Percentiles rank a stretch among this genome's conserved stretches.
These are phyloP conservation scores for Yarrowia sp. DNA, from an alignment of 805 yeast genomes.

Conservation along the genomic window DNA sequence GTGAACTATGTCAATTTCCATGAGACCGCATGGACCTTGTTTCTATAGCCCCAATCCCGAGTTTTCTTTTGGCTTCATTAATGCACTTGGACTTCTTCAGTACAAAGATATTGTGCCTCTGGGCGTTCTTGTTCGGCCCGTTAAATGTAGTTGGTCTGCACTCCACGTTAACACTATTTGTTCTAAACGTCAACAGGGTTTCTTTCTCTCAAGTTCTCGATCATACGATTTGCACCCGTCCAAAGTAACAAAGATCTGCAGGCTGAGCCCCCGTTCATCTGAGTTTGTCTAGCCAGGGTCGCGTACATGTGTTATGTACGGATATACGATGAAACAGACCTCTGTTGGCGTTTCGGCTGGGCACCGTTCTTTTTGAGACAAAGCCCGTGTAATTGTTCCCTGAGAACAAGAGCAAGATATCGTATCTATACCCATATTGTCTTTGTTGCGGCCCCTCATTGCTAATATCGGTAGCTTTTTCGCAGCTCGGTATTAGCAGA, in stretches of 20 bases:
- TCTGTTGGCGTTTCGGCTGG: not conserved
- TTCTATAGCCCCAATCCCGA: not conserved
- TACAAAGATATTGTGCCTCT: not conserved
- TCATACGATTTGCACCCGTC: slow-evolving; percentile 4
- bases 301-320: not conserved
- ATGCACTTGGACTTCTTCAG: not conserved
- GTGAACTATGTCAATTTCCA: too few species aligned
- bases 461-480: not conserved
- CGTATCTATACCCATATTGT: not conserved
- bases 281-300: not conserved
- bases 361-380: not conserved
- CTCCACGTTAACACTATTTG: not conserved
- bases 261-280: slow-evolving; percentile 1
- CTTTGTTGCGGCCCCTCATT: not conserved
- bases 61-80: not conserved
- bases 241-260: not conserved
- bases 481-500: not conserved
- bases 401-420: not conserved
- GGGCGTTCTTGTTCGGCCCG: not conserved
- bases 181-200: not conserved
- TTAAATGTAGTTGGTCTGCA: not conserved
- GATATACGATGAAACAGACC: slow-evolving; percentile 1
- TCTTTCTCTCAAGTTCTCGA: not conserved
- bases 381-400: not conserved
- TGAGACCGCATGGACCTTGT: too few species aligned